Evolutionary conservation across 2,329 filamentous ascomycete species (phyloP).

Genomic region (Xylariaceae sp.): DNA sequence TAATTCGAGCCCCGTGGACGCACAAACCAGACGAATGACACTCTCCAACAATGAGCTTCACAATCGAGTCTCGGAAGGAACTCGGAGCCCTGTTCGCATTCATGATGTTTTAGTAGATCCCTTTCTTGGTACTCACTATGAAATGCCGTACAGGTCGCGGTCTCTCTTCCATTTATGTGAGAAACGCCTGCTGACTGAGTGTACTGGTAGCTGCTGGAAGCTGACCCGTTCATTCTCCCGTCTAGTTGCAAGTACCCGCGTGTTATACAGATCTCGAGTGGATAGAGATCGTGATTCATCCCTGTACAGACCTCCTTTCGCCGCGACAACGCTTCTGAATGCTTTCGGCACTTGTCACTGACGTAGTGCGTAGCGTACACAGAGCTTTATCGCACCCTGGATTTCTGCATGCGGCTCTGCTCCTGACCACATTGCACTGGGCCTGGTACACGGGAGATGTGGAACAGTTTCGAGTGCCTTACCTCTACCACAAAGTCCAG

Average conservation of each 20-base stretch:
- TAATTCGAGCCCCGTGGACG: slow-evolving; percentile 19
- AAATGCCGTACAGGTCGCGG: slow-evolving; percentile 33
- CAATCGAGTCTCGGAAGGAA: slow-evolving; percentile 16
- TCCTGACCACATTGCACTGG: slow-evolving; percentile 42
- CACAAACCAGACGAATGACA: slow-evolving; percentile 15
- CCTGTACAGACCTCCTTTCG: slow-evolving; percentile 25
- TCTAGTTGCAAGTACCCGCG: slow-evolving; percentile 38
- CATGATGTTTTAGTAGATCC: slow-evolving; percentile 24
- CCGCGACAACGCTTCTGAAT: background rate
- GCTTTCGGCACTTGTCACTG: background rate
- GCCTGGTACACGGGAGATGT: slow-evolving; percentile 42
- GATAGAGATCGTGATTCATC: slow-evolving; percentile 33
- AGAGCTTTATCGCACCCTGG: slow-evolving; percentile 40
- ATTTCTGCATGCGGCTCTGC: slow-evolving; percentile 41
- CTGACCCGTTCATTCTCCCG: slow-evolving; percentile 6
- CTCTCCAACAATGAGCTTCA: slow-evolving; percentile 25
- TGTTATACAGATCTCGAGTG: slow-evolving; percentile 38
- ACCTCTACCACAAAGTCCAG: slow-evolving; percentile 42
- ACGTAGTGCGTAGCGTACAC: slow-evolving; percentile 33
- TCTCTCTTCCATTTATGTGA: slow-evolving; percentile 35
- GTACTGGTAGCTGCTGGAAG: background rate
- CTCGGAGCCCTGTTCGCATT: slow-evolving; percentile 18
- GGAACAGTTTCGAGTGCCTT: slow-evolving; percentile 40
- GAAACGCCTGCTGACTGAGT: slow-evolving; percentile 22
- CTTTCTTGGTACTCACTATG: slow-evolving; percentile 29